A percentile compares a stretch with the other conserved stretches of the same genome.
These are phyloP conservation scores for Rhizophagus clarus DNA, from an alignment of 192 early-diverging fungal genomes.

Conservation along the genomic window DNA sequence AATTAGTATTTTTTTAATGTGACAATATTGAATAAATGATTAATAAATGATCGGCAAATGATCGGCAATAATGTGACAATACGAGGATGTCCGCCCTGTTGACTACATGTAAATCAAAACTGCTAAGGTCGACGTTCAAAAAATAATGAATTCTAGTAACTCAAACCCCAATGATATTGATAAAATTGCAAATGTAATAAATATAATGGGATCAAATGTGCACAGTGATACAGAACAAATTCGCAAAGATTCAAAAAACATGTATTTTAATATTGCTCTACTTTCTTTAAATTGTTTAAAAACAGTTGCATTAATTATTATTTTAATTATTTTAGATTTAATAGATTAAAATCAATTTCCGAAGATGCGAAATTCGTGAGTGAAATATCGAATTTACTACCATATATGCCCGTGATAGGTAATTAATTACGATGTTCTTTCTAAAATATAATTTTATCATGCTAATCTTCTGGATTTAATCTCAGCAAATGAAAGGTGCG, in stretches of 20 bases:
- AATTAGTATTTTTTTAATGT: too few species aligned
- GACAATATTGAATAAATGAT: too few species aligned
- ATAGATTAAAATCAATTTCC: slow-evolving; percentile 77
- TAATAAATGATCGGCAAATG: too few species aligned
- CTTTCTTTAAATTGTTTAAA: too few species aligned
- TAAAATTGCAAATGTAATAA: too few species aligned
- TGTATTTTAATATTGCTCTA: background rate
- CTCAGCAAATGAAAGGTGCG: slow-evolving; percentile 83
- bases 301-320: background rate
- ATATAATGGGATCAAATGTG: too few species aligned
- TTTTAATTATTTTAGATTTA: slow-evolving; percentile 50
- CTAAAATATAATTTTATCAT: background rate
- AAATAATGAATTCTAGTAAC: slow-evolving; percentile 59
- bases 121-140: too few species aligned
- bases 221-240: slow-evolving; percentile 9
- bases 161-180: slow-evolving; percentile 18
- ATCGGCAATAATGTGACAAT: too few species aligned
- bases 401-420: slow-evolving; percentile 64
- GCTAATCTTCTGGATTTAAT: background rate
- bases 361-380: slow-evolving; percentile 77
- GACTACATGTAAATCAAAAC: too few species aligned
- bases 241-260: slow-evolving; percentile 44
- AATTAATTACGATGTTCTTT: background rate
- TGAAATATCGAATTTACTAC: slow-evolving; percentile 54
- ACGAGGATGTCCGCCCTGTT: too few species aligned